Conservation (phyloP, 495 filamentous ascomycete genomes). For the Amniculicola lignicola region DNA sequence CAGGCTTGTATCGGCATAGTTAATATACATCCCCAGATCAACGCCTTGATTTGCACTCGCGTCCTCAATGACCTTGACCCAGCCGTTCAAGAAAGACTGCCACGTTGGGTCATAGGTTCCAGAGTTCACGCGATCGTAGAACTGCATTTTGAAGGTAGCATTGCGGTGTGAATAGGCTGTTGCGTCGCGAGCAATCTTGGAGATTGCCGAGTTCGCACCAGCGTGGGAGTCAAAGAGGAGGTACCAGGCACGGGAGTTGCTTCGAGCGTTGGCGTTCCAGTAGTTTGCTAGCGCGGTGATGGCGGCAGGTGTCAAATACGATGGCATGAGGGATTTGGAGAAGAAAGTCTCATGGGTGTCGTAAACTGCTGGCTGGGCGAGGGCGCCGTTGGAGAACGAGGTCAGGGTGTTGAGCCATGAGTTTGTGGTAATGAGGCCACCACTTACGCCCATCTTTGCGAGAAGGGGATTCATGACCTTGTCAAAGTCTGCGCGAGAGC, state of each 20-base stretch:
- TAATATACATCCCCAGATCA: constrained; percentile 55
- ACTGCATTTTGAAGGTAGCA: constrained; percentile 58
- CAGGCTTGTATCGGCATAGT: constrained; percentile 65
- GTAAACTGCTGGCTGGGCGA: constrained; percentile 13
- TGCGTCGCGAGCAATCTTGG: constrained; percentile 4
- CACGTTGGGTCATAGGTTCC: constrained; percentile 39
- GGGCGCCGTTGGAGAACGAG: constrained; percentile 14
- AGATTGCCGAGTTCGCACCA: constrained; percentile 16
- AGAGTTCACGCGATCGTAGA: constrained; percentile 38
- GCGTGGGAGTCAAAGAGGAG: constrained; percentile 25
- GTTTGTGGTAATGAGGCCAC: constrained; percentile 9
- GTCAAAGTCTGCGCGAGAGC: constrained; percentile 15
- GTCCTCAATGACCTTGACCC: constrained; percentile 37
- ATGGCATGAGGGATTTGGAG: constrained; percentile 45
- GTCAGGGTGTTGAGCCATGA: constrained; percentile 21
- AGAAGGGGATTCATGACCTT: constrained; percentile 25
- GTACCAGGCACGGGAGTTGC: constrained; percentile 19
- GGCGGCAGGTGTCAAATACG: constrained; percentile 39
- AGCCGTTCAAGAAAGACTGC: constrained; percentile 47
- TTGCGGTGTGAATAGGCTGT: constrained; percentile 55
- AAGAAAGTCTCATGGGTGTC: constrained; percentile 49
- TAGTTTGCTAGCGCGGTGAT: constrained; percentile 49
- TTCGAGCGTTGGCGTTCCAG: constrained; percentile 30
- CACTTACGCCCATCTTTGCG: constrained; percentile 9
- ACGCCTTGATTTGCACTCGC: constrained; percentile 29